Evolutionary conservation across 2,329 filamentous ascomycete species (phyloP), one percentile per base, ranked within the genome.

Genomic region (Penicillium nordicum): DNA sequence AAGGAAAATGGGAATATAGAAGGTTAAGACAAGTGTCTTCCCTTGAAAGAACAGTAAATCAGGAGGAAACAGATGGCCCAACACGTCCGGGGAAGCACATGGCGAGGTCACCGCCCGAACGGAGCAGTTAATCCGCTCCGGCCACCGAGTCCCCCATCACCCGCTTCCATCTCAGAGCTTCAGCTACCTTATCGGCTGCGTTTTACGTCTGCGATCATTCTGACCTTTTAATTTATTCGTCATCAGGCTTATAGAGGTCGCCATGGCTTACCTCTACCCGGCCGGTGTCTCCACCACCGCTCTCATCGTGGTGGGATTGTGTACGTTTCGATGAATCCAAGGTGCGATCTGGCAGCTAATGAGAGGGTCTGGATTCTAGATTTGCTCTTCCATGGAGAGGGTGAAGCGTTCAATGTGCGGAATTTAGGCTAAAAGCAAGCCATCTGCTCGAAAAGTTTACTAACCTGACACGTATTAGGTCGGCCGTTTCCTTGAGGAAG

Each of bases 341-440:
- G 45, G 48, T 55, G 50, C 30, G 54, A 60, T 55, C 46, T 59
- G 57, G 50, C 41, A 56, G 59, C 66, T 68, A 62, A 66, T 58
- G 53, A 51, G 53, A 47, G 56, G 57, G 54, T 50, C 62, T 37
- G 43, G 18, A 46, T 52, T 59, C 40, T 64, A 99, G 94, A 99
- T 79, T 95, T 99, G 91, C 90, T 99, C 74, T 97, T 99, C 74
- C 95, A 94, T 71, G 92, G 91, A 72, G 92, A 90, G 75, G 94
- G 95, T 73, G 93, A 99, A 82, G 82, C 88, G 58, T 99, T 99
- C 80, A 96, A 99, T 79, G 90, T 92, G 84, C 60, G 85, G 71
- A 49, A 29, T 27, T 40, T 29, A 27, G n/a, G 18, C 48, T 32
- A 41, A 50, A n/a, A 36, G 23, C 34, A 25, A 25, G 3, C 30